Evolutionary conservation across 306 rosid species (phyloP).

Genomic region (Purshia tridentata): DNA sequence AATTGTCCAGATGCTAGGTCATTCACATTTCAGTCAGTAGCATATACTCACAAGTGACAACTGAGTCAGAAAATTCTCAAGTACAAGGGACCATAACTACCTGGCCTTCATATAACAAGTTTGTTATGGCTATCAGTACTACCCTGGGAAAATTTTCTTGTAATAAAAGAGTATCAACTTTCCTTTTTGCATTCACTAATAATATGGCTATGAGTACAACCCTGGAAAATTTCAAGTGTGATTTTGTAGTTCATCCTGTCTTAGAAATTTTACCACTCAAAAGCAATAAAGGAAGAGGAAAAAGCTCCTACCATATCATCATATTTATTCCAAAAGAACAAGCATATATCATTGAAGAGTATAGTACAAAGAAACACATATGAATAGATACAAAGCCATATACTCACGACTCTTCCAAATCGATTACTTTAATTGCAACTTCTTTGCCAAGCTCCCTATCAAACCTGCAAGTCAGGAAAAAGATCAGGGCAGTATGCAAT

Average conservation of each 20-base stretch:
- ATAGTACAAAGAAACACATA: not conserved
- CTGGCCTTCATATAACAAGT: not conserved
- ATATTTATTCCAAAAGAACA: not conserved
- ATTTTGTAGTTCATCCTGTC: not conserved
- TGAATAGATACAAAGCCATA: constrained; percentile 10
- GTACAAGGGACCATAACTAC: not conserved
- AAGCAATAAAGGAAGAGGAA: not conserved
- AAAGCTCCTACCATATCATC: not conserved
- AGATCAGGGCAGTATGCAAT: constrained; percentile 8
- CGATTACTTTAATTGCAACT: constrained; percentile 97
- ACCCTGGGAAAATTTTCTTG: not conserved
- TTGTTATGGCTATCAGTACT: not conserved
- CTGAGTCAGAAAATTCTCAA: not conserved
- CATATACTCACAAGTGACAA: not conserved
- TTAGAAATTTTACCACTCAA: not conserved
- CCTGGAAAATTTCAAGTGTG: not conserved
- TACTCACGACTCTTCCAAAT: constrained; percentile 99
- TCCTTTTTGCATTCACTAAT: not conserved
- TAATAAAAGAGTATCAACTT: not conserved
- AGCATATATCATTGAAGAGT: not conserved
- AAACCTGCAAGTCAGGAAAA: constrained; percentile 61
- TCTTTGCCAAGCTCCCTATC: constrained; percentile 86
- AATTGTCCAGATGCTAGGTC: not conserved
- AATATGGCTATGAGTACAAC: not conserved
- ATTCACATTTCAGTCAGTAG: not conserved